Base-by-base conservation (phyloP, 192 early-diverging fungal species). In the Helicostylum pulchrum region DNA sequence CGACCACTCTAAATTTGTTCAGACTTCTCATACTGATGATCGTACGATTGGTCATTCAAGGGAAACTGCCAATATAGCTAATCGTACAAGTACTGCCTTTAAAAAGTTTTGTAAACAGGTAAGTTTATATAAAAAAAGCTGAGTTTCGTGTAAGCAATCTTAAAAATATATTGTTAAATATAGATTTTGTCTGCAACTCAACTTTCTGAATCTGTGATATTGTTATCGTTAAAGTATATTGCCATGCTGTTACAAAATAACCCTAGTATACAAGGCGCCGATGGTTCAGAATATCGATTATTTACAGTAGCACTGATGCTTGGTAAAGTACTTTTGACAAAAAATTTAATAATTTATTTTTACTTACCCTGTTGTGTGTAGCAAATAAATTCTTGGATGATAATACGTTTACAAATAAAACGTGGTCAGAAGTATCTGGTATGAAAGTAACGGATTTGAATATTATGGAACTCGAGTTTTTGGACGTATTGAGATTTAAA, bases 321-420 rank as follows among this genome's bases (percentile, higher is more conserved):
- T 15, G 74, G 74, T 75, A 75, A 66, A n/a, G n/a, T n/a, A n/a
- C n/a, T 52, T 17, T 44, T 53, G n/a, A 42, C 5, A 31, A 55
- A n/a, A 19, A 14, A 7, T 31, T 20, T 61, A n/a, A n/a, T n/a
- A n/a, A n/a, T 58, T 7, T 17, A n/a, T 58, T n/a, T 31, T 2
- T 4, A 26, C 46, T 48, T 5, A 48, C 46, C 15, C 4, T 12
- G 3, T 49, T 21, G 57, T 45, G 58, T 32, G 19, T 54, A 76
- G 86, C 88, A 36, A 92, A 90, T 83, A 94, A 94, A 61, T 85
- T 84, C 48, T 77, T 90, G n/a, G 85, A 91, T 49, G 93, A 95
- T 74, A 92, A 94, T 77, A 94, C 91, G 15, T 95, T 89, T 65
- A 89, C 92, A 19, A 93, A 91, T 71, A 82, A 87, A 73, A 93